phyloP scores from a whole-genome alignment of 1,139 yeast genomes.

The Saccharomyces hybrid region DNA sequence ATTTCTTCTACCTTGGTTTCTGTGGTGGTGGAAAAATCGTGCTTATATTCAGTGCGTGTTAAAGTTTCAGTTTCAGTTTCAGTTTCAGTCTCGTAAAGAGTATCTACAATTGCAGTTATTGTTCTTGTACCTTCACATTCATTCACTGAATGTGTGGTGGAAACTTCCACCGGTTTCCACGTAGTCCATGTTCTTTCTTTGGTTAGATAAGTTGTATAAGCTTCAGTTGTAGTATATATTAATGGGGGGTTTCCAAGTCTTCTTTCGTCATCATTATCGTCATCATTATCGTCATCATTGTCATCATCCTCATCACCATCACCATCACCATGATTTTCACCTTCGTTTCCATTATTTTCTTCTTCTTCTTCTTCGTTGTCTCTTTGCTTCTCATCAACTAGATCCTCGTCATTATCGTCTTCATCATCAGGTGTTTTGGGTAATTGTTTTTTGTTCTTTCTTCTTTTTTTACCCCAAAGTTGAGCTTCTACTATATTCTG shows the following conservation, averaged over 20 bases:
- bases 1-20: no score
- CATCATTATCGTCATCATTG: no score
- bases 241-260: neutral
- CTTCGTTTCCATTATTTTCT: no score
- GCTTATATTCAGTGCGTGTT: neutral
- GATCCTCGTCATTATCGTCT: no score
- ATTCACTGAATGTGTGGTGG: conserved; percentile 6
- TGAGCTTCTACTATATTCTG: neutral
- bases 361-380: no score
- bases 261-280: no score
- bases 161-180: conserved; percentile 10
- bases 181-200: conserved; percentile 4
- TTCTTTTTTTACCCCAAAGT: neutral
- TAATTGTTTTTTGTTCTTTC: no score
- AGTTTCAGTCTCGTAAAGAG: neutral
- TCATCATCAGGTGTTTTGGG: no score
- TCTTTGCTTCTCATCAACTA: no score
- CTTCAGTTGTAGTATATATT: conserved; percentile 8
- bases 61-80: neutral
- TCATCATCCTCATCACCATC: no score
- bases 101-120: conserved; percentile 3
- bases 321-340: no score
- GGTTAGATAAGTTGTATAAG: conserved; percentile 3
- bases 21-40: neutral
- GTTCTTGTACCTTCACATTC: conserved; percentile 5